Base-by-base conservation (phyloP, 106 monocot genomes). In the Dendrobium nobile region DNA sequence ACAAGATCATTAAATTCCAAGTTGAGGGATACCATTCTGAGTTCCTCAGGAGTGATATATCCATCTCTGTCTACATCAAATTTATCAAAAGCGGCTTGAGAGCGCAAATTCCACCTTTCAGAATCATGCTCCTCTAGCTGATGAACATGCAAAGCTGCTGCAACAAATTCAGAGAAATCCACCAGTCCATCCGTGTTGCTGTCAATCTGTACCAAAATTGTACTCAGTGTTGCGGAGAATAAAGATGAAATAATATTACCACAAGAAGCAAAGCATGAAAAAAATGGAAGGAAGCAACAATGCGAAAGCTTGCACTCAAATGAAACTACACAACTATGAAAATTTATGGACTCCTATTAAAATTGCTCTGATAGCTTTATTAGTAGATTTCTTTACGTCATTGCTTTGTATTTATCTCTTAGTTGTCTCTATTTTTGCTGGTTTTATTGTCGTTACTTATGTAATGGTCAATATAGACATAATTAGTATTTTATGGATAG, bases 161-260 rank as follows among this genome's bases (percentile, higher is more conserved):
- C 92, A 78, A 92, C 96, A 84, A 97, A 97, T 82, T 97, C 96
- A 27, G 82, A 48, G 83, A 97, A 97, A 75, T 97, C 96, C 74
- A 97, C 93, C 15, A 92, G 79, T n/a, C 96, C 96, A 81, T 97
- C 96, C 11, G 93, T 97, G 79, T 97, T 97, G 87, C 90, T 92
- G 28, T 97, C 96, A 31, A 97, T 89, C 96, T 97, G 88, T 41
- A 40, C 61, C 56, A 45, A 75, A 27, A 31, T 64, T 75, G 10
- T 41, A 56, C 33, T 20, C 22, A 37, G 6, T 45, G 7, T 64
- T 64, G 9, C 8, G 9, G 24, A n/a, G 24, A 24, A 22, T n/a
- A 8, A 5, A 65, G 22, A 65, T 7, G 8, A 65, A 65, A 27
- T 65, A 65, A 24, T 7, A 65, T 65, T 9, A 24, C 10, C 51